Conservation (phyloP, 2,329 filamentous ascomycete species). For the Diaporthe citriasiana region DNA sequence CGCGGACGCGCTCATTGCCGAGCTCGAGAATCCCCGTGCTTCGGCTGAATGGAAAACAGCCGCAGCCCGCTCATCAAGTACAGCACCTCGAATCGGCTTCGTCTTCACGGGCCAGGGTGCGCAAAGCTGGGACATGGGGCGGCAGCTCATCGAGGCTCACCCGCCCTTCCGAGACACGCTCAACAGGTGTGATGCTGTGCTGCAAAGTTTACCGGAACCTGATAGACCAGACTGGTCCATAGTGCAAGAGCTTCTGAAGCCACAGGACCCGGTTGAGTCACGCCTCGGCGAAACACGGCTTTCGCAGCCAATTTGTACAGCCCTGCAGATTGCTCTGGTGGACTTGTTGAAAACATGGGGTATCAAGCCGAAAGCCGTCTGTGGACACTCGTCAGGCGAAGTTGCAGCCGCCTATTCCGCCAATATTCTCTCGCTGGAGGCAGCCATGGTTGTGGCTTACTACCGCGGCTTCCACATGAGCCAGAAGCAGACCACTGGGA, state of each 20-base stretch:
- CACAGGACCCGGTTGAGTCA: background rate
- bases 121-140: slow-evolving; percentile 52
- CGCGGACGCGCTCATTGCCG: background rate
- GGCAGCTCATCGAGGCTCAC: slow-evolving; percentile 14
- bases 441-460: slow-evolving; percentile 29
- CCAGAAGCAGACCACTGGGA: background rate
- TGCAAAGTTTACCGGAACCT: background rate
- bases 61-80: background rate
- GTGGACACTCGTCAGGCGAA: slow-evolving; percentile 48
- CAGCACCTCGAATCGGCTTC: slow-evolving; percentile 13
- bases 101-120: slow-evolving; percentile 54
- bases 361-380: slow-evolving; percentile 45
- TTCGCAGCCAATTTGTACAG: slow-evolving; percentile 51
- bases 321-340: slow-evolving; percentile 55
- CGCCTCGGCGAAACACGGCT: slow-evolving; percentile 36
- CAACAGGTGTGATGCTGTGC: background rate
- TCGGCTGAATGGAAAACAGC: slow-evolving; percentile 20
- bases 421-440: background rate
- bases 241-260: slow-evolving; percentile 1
- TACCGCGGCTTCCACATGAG: slow-evolving; percentile 28
- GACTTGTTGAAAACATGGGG: slow-evolving; percentile 49
- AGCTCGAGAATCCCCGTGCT: background rate
- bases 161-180: background rate
- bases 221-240: slow-evolving; percentile 36
- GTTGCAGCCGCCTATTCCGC: slow-evolving; percentile 25